Base-by-base conservation (phyloP, 1,284 basidiomycete species). In the Pterula multifida region DNA sequence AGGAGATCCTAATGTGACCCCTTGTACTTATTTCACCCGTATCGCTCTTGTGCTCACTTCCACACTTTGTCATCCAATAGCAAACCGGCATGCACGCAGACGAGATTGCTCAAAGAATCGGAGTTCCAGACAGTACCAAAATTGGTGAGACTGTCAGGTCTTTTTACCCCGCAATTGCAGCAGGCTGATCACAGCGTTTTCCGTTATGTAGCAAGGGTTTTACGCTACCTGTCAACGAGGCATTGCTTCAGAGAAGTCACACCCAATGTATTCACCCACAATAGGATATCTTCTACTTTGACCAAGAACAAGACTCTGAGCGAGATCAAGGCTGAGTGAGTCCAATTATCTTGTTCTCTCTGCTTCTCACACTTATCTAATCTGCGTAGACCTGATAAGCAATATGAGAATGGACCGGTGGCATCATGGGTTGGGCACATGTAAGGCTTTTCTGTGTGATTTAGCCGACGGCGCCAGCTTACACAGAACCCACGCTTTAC, bases 1-100 rank as follows among this genome's bases (percentile, higher is more conserved):
- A 19, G 45, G 23, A 9, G 45, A 23, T n/a, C 22, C 3, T 11
- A 13, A 47, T 11, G 45, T 47, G 24, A 24, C 21, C 21, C 17
- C 17, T 42, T 22, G n/a, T n/a, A n/a, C n/a, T n/a, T n/a, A n/a
- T n/a, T n/a, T n/a, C n/a, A n/a, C n/a, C n/a, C n/a, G n/a, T n/a
- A n/a, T n/a, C n/a, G n/a, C n/a, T n/a, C n/a, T n/a, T n/a, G n/a
- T n/a, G n/a, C n/a, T n/a, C n/a, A n/a, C n/a, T n/a, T n/a, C n/a
- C n/a, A n/a, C n/a, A n/a, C n/a, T n/a, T n/a, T n/a, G n/a, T n/a
- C n/a, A n/a, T n/a, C n/a, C n/a, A n/a, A n/a, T n/a, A n/a, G n/a
- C n/a, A 47, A 23, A n/a, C n/a, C n/a, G 47, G 47, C 4, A 21
- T 49, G 17, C 47, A 49, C 32, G 47, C 36, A 11, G 32, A 49